These are phyloP conservation scores for Jamesozyma rosinii DNA, from an alignment of 805 yeast genomes.

Conservation along the genomic window DNA sequence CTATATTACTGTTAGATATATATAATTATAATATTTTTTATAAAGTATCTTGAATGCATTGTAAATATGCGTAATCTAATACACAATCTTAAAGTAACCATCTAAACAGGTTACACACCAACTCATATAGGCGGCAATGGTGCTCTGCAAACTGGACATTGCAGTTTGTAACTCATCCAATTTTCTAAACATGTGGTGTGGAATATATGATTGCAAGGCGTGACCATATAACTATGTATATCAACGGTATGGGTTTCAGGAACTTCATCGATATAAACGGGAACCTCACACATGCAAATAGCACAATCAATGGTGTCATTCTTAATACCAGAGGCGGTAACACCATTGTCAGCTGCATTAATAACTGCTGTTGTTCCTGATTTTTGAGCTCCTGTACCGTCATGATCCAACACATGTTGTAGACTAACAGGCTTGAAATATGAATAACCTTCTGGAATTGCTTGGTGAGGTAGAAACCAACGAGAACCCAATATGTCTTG, in stretches of 20 bases:
- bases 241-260: constrained; percentile 33
- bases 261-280: constrained; percentile 25
- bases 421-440: constrained; percentile 44
- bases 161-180: constrained; percentile 90
- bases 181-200: constrained; percentile 80
- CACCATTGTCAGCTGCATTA: neutral
- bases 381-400: constrained; percentile 5
- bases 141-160: constrained; percentile 88
- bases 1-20: too few species aligned
- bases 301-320: constrained; percentile 60
- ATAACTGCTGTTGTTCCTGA: neutral
- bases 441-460: constrained; percentile 74
- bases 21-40: too few species aligned
- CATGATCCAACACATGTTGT: constrained; percentile 26
- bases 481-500: constrained; percentile 72
- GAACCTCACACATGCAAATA: constrained; percentile 76
- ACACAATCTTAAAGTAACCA: too few species aligned
- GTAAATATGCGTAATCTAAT: too few species aligned
- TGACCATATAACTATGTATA: constrained; percentile 55
- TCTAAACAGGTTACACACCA: neutral
- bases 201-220: constrained; percentile 88
- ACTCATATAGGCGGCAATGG: constrained; percentile 68
- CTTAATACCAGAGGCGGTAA: neutral
- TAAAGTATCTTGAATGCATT: too few species aligned
- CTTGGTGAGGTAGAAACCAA: constrained; percentile 67